Base-by-base conservation (phyloP, 2,329 filamentous ascomycete species). In the Colletotrichum noveboracense region DNA sequence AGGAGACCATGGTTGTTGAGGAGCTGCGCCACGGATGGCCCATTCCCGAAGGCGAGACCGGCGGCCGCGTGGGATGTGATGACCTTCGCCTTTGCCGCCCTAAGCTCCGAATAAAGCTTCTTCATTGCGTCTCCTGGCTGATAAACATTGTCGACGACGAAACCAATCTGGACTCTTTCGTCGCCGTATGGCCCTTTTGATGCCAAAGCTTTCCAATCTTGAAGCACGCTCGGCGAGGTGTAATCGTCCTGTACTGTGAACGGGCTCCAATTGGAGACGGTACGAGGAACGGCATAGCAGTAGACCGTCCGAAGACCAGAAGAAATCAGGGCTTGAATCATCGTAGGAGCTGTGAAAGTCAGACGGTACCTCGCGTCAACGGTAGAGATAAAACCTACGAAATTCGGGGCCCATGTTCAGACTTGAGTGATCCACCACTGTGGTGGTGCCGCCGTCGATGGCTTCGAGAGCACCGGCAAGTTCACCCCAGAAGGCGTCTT, bases 401-500 rank as follows among this genome's bases (percentile, higher is more conserved):
- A 34, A 68, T 21, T 72, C 74, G 4, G 71, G 48, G 16, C 70
- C 66, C 26, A 72, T 60, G 70, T 76, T 77, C 30, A 70, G 66
- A 43, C 73, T 72, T 10, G 77, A 75, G 32, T 77, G 77, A 16
- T 79, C 71, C n/a, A 78, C 62, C 6, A 75, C 71, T 0, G 85
- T 86, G 0, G 87, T 88, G 8, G 84, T 86, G 0, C 87, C 87
- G 1, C 81, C 84, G 55, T 88, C 84, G 8, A 88, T 77, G 13
- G 80, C 79, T 76, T 87, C 86, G 16, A 87, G 78, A 18, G 80
- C 81, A 3, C 86, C 87, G 12, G 81, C 83, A 6, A 87, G 78
- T 74, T 86, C 79, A n/a, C 86, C 86, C 83, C 87, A 87, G 79
- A 87, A 89, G 5, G 88, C 79, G 71, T 90, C 89, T 3, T 86